Evolutionary conservation across 805 yeast genomes (phyloP).

Genomic region (Teunomyces kruisii): DNA sequence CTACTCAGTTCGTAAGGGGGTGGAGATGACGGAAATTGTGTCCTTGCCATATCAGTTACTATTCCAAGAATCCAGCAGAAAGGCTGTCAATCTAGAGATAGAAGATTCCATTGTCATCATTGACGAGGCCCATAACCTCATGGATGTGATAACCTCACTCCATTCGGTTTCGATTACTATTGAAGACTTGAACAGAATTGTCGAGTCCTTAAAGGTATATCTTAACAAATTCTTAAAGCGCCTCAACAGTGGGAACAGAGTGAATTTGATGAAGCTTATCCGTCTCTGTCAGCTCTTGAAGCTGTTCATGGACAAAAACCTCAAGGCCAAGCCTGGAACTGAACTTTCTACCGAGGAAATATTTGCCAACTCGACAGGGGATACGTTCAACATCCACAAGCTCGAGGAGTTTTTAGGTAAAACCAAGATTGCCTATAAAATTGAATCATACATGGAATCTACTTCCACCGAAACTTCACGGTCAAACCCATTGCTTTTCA

Average conservation of each 20-base stretch:
- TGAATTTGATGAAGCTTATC: constrained; percentile 61
- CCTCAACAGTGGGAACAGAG: constrained; percentile 69
- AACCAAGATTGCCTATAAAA: constrained; percentile 80
- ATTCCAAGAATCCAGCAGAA: constrained; percentile 60
- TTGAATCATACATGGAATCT: constrained; percentile 64
- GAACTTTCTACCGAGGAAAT: constrained; percentile 53
- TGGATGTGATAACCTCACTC: constrained; percentile 72
- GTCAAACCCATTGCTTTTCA: constrained; percentile 62
- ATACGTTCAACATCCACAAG: constrained; percentile 66
- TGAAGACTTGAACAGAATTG: constrained; percentile 46
- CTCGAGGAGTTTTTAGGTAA: constrained; percentile 61
- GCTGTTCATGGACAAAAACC: constrained; percentile 42
- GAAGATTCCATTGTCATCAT: constrained; percentile 69
- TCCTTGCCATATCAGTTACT: constrained; percentile 85
- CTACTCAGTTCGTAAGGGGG: constrained; percentile 63
- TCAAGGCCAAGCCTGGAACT: constrained; percentile 48
- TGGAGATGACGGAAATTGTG: constrained; percentile 65
- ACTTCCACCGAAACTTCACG: constrained; percentile 9
- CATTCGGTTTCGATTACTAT: constrained; percentile 60
- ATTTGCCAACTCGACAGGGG: constrained; percentile 61
- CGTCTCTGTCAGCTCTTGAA: constrained; percentile 55
- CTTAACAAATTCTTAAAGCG: constrained; percentile 58
- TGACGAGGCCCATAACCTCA: constrained; percentile 89
- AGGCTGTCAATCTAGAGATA: constrained; percentile 56
- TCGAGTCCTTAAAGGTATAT: constrained; percentile 54